Percentiles rank a stretch among this genome's conserved stretches.
Evolutionary conservation across 305 asterid genomes (phyloP).

Genomic region (Fraxinus angustifolia): DNA sequence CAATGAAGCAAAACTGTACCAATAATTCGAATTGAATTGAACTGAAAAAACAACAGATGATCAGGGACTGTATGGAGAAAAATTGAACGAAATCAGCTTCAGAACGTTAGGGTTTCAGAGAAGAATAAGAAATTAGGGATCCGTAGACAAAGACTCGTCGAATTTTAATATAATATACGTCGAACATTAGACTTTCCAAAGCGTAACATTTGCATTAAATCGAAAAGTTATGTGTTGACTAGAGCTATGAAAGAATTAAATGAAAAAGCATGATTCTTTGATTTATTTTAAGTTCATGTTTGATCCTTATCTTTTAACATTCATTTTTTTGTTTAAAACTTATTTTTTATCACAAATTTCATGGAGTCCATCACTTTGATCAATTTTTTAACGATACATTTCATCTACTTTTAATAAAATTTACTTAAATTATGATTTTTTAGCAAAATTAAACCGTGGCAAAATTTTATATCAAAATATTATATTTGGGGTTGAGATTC

Average conservation of each 20-base stretch:
- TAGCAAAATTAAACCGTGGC: background rate
- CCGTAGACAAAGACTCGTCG: background rate
- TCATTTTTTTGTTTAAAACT: background rate
- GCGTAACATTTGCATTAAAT: background rate
- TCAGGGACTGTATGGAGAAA: conserved; percentile 27
- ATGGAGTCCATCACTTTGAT: background rate
- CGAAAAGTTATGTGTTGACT: background rate
- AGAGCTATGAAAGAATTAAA: background rate
- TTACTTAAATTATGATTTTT: no score
- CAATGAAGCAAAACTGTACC: conserved; percentile 21
- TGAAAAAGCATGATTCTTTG: background rate
- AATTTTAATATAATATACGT: background rate
- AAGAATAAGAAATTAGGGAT: conserved; percentile 17
- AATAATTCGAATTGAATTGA: conserved; percentile 21
- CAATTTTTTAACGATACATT: background rate
- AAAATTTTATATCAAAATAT: no score
- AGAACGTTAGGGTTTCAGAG: conserved; percentile 33
- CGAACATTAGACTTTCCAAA: background rate
- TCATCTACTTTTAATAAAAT: background rate
- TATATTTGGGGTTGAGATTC: background rate
- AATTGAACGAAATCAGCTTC: conserved; percentile 16
- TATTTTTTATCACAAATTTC: background rate
- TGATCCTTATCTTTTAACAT: background rate
- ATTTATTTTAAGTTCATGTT: background rate
- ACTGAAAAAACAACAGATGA: conserved; percentile 17